These are phyloP conservation scores for Rhizophagus prolifer DNA, from an alignment of 192 early-diverging fungal genomes.

Conservation along the genomic window DNA sequence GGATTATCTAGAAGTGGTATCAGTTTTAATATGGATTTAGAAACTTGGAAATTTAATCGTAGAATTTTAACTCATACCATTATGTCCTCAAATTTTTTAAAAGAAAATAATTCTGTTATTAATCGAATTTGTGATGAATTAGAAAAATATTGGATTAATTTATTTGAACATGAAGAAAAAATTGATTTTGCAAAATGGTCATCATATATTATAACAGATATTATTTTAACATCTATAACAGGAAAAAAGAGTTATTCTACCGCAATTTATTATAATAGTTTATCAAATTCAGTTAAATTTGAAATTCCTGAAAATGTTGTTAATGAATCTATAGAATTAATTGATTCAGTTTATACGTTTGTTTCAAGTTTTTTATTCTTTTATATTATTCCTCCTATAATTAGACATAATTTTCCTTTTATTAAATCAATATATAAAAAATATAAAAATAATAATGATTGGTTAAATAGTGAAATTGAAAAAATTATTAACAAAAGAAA, in stretches of 20 bases:
- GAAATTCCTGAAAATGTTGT: neutral
- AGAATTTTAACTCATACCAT: neutral
- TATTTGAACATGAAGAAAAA: neutral
- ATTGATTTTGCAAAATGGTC: constrained; percentile 12
- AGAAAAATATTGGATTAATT: constrained; percentile 1
- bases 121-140: neutral
- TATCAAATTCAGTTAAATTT: neutral
- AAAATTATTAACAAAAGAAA: neutral
- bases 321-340: neutral
- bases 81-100: neutral
- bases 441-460: neutral
- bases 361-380: neutral
- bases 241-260: neutral
- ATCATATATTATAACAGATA: neutral
- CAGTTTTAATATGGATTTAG: neutral
- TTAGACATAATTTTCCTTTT: neutral
- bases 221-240: neutral
- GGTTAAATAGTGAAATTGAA: neutral
- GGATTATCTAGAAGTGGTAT: neutral
- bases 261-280: neutral
- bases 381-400: neutral
- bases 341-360: neutral
- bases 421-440: neutral
- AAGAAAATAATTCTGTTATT: neutral
- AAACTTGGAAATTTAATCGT: constrained; percentile 8